Base-by-base conservation (phyloP, 306 rosid species). In the Hippophae tibetana region DNA sequence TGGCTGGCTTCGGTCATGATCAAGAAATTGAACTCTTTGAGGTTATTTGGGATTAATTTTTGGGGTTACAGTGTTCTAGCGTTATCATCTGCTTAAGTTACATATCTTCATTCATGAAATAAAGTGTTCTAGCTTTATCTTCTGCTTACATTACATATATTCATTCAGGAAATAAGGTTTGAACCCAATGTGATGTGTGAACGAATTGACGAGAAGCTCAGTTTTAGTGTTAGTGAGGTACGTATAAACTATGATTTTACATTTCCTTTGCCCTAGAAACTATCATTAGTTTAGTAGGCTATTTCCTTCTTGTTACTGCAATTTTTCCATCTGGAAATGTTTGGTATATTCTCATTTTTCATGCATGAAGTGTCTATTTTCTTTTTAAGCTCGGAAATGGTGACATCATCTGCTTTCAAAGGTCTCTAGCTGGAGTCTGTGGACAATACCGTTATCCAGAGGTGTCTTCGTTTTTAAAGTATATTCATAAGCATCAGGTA, bases 401-500 rank as follows among this genome's bases (percentile, higher is more conserved):
- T 54, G 98, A 90, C 72, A 90, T 90, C 68, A 83, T 90, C 63
- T 90, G 98, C 82, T 79, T 83, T 69, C 96, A 90, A 78, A 90
- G 83, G 65, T 57, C 75, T 69, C 63, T 66, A 40, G 66, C 57
- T 64, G 78, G 66, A 49, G 63, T 65, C 52, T 78, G 66, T 66
- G 84, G 81, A 66, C 83, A 65, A 41, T 79, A 66, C 78, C 83
- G 67, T 55, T 87, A 81, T 69, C 83, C 98, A 43, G 87, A 83
- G 58, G 87, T 90, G 63, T 89, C 87, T 48, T 82, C 96, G 8
- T 90, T 77, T 75, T 78, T 90, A 78, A 89, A 90, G 53, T 90
- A 87, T 67, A 92, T 90, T 49, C 92, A 87, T 70, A 87, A 87
- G 67, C 98, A 96, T 62, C 89, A 85, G 94, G 98, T 87, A 74